phyloP scores from a whole-genome alignment of 2,329 filamentous ascomycete species.

The Metarhizium brunneum region DNA sequence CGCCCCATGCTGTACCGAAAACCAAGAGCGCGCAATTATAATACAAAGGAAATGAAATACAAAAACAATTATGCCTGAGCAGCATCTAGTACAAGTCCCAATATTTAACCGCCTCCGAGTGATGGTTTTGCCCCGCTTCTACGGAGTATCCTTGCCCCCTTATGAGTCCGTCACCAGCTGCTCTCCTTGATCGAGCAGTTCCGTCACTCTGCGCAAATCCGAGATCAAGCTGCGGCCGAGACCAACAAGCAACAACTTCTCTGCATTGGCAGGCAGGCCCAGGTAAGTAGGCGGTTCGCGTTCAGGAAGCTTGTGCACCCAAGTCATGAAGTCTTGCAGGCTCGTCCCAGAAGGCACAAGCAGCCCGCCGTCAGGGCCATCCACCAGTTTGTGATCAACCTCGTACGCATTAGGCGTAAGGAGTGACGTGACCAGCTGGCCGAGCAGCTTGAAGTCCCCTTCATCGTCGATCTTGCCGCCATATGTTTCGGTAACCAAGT shows the following conservation, averaged over 20 bases:
- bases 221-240: conserved; percentile 77
- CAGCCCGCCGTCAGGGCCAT: conserved; percentile 53
- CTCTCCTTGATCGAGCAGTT: conserved; percentile 88
- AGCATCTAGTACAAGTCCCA: not conserved
- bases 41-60: not conserved
- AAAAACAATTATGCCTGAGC: not conserved
- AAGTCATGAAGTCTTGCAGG: conserved; percentile 76
- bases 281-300: conserved; percentile 93
- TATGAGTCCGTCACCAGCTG: conserved; percentile 63
- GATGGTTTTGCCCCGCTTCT: not conserved
- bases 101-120: not conserved
- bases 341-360: conserved; percentile 71
- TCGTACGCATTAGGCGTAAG: conserved; percentile 88
- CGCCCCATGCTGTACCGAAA: not conserved
- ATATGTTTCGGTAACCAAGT: conserved; percentile 86
- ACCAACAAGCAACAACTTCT: conserved; percentile 86
- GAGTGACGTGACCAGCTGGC: conserved; percentile 63
- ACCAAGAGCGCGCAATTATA: not conserved
- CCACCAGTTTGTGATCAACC: conserved; percentile 80
- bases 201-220: conserved; percentile 76
- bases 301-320: conserved; percentile 89
- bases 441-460: conserved; percentile 67
- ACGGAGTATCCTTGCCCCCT: not conserved
- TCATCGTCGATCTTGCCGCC: conserved; percentile 96
- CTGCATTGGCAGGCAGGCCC: conserved; percentile 87